Evolutionary conservation across 2,329 filamentous ascomycete species (phyloP).

Genomic region (Trichoderma sp.): DNA sequence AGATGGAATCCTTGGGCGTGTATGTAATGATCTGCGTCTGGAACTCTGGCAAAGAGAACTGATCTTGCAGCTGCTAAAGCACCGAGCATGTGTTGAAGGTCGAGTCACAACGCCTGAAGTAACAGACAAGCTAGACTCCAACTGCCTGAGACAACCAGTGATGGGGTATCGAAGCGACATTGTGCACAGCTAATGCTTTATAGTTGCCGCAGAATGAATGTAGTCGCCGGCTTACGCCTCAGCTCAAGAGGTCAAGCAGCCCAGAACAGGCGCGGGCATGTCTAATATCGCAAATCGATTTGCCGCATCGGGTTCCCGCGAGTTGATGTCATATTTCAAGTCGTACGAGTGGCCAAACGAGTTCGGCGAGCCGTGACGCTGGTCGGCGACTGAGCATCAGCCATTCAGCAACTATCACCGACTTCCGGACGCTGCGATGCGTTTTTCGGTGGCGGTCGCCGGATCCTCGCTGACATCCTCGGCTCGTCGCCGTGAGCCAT

Average conservation of each 20-base stretch:
- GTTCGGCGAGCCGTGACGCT: not conserved
- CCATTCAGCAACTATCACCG: not conserved
- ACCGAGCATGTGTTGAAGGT: not conserved
- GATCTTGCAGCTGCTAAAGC: not conserved
- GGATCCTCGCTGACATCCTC: not conserved
- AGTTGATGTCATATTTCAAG: not conserved
- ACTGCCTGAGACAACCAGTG: not conserved
- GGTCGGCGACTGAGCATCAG: not conserved
- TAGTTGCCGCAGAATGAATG: not conserved
- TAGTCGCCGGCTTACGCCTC: not conserved
- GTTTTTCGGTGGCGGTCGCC: not conserved
- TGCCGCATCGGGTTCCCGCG: not conserved
- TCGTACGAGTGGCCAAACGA: not conserved
- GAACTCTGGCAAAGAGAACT: not conserved
- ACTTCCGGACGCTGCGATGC: constrained; percentile 1
- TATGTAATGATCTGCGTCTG: not conserved
- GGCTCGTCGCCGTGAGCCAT: constrained; percentile 9
- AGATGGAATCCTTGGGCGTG: not conserved
- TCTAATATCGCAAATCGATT: not conserved
- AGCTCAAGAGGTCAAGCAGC: not conserved
- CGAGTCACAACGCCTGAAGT: not conserved
- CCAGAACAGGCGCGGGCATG: not conserved
- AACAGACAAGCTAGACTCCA: not conserved
- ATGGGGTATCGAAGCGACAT: constrained; percentile 6
- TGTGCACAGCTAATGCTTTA: not conserved